These are phyloP conservation scores for Lactifluus rugatus DNA, from an alignment of 768 basidiomycete species.

Conservation along the genomic window DNA sequence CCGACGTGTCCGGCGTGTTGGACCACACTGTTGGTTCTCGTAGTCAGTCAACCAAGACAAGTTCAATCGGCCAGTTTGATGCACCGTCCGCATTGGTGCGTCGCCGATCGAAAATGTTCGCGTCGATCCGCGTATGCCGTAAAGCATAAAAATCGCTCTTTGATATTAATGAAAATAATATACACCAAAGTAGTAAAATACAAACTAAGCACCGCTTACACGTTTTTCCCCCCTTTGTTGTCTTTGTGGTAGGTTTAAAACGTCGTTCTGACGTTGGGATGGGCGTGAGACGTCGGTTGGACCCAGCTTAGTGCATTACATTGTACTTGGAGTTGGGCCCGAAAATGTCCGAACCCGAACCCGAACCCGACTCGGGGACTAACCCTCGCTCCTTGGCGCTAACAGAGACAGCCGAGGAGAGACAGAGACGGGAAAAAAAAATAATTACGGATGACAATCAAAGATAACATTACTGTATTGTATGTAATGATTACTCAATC, in stretches of 20 bases:
- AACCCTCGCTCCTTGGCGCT: not conserved
- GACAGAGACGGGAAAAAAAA: not conserved
- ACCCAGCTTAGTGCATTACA: too few relatives aligned
- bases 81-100: too few relatives aligned
- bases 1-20: too few relatives aligned
- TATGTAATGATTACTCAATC: not conserved
- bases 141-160: not conserved
- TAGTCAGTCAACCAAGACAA: too few relatives aligned
- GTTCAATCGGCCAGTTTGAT: too few relatives aligned
- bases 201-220: not conserved
- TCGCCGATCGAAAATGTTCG: slow-evolving; percentile 9
- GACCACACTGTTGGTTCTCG: too few relatives aligned
- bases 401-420: not conserved
- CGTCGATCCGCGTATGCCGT: slow-evolving; percentile 10
- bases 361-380: not conserved
- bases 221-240: not conserved
- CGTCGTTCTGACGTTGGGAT: not conserved
- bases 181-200: not conserved
- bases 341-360: not conserved
- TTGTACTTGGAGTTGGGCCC: not conserved
- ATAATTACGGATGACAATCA: not conserved
- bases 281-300: not conserved
- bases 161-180: not conserved
- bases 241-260: not conserved
- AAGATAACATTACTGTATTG: not conserved